phyloP scores from a whole-genome alignment of 352 stramenopile genomes.

The Pythium sukuiense region DNA sequence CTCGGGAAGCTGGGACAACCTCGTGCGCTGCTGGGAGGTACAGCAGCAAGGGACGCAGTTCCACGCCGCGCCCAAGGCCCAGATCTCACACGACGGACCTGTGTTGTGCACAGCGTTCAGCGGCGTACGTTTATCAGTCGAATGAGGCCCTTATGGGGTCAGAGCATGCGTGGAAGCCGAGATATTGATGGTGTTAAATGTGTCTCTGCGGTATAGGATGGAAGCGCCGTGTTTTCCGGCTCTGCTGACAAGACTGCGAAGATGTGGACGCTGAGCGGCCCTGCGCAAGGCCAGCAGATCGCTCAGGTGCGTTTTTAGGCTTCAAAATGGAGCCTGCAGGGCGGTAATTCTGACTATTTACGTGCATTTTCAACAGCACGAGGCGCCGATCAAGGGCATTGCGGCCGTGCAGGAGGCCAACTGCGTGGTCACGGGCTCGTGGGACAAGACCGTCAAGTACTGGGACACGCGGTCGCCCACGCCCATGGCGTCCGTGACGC shows the following conservation, averaged over 20 bases:
- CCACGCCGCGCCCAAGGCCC: slow-evolving; percentile 73
- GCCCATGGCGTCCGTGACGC: slow-evolving; percentile 85
- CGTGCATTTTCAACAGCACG: slow-evolving; percentile 55
- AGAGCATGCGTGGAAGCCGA: not conserved
- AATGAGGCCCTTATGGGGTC: not conserved
- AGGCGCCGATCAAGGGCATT: slow-evolving; percentile 91
- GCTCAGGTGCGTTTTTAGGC: slow-evolving; percentile 52
- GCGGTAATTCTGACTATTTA: not conserved
- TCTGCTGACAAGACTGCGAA: slow-evolving; percentile 94
- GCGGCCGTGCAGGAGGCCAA: slow-evolving; percentile 80
- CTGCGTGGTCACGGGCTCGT: slow-evolving; percentile 93
- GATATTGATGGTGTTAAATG: slow-evolving; percentile 7
- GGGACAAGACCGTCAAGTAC: slow-evolving; percentile 96
- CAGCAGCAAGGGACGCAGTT: slow-evolving; percentile 71
- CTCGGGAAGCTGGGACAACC: slow-evolving; percentile 81
- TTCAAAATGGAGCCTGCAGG: slow-evolving; percentile 18
- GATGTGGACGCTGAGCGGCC: slow-evolving; percentile 92
- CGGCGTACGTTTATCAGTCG: slow-evolving; percentile 36
- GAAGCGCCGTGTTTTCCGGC: slow-evolving; percentile 91
- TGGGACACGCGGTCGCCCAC: slow-evolving; percentile 93
- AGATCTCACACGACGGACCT: slow-evolving; percentile 88
- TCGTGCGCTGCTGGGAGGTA: slow-evolving; percentile 83
- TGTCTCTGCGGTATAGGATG: slow-evolving; percentile 58
- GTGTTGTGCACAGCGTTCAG: slow-evolving; percentile 93
- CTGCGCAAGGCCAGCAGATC: slow-evolving; percentile 73